Evolutionary conservation across 257 asterid genomes (phyloP).

Genomic region (Echites panduratus): DNA sequence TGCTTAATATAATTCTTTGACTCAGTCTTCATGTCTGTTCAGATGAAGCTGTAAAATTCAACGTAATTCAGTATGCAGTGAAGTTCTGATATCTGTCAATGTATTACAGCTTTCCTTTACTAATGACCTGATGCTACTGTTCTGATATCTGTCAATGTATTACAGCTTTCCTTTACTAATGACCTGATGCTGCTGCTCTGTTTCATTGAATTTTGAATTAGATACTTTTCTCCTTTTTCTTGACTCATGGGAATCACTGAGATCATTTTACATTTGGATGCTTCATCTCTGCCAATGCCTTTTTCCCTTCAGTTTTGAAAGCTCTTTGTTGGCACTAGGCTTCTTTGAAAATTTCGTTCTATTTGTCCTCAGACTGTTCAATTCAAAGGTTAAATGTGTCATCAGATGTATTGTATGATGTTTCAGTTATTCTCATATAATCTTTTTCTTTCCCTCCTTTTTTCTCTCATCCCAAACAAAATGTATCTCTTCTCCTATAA

Average conservation of each 20-base stretch:
- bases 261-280: neutral
- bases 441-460: neutral
- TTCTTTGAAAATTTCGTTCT: neutral
- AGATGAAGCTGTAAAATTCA: neutral
- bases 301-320: neutral
- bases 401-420: neutral
- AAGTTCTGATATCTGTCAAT: neutral
- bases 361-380: neutral
- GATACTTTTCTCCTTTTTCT: neutral
- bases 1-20: constrained; percentile 1
- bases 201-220: neutral
- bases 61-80: neutral
- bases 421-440: neutral
- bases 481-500: neutral
- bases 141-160: neutral
- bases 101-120: neutral
- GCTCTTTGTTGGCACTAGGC: neutral
- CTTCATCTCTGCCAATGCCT: neutral
- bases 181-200: neutral
- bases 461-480: neutral
- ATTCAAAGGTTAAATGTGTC: neutral
- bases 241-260: neutral
- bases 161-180: neutral
- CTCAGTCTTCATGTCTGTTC: neutral
- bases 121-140: neutral